A percentile compares a stretch with the other conserved stretches of the same genome.
These are phyloP conservation scores for Salvia miltiorrhiza DNA, from an alignment of 257 asterid genomes.

Conservation along the genomic window DNA sequence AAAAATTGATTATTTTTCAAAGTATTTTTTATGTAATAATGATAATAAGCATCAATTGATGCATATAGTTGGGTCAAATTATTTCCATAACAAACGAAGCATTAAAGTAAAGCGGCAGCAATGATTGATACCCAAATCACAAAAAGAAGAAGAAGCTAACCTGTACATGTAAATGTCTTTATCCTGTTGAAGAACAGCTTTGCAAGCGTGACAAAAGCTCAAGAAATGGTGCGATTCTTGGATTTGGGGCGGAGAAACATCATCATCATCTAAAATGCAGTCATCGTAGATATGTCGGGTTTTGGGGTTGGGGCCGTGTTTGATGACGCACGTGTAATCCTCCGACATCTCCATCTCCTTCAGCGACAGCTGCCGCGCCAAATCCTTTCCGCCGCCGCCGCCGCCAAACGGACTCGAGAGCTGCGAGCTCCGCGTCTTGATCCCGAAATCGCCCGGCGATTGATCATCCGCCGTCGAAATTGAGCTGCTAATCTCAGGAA, in stretches of 20 bases:
- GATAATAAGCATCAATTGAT: too few relatives aligned
- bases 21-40: too few relatives aligned
- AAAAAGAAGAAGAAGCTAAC: constrained; percentile 26
- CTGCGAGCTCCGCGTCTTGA: constrained; percentile 57
- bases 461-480: constrained; percentile 26
- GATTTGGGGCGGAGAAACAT: not conserved
- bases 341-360: constrained; percentile 94
- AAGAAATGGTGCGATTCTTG: constrained; percentile 29
- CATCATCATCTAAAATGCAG: constrained; percentile 54
- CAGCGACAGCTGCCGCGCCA: constrained; percentile 52
- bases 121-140: constrained; percentile 2
- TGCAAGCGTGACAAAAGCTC: constrained; percentile 57
- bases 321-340: constrained; percentile 88
- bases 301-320: constrained; percentile 84
- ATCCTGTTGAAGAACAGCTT: constrained; percentile 44
- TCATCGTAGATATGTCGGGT: constrained; percentile 79
- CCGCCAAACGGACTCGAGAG: constrained; percentile 27
- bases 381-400: constrained; percentile 24
- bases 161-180: constrained; percentile 71
- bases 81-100: constrained; percentile 8
- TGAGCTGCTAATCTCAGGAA: constrained; percentile 32
- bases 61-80: constrained; percentile 21
- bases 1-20: not conserved
- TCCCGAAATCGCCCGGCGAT: constrained; percentile 76
- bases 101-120: not conserved